A percentile compares a stretch with the other conserved stretches of the same genome.
phyloP scores from a whole-genome alignment of 169 alveolate species.

The Perkinsus olseni region DNA sequence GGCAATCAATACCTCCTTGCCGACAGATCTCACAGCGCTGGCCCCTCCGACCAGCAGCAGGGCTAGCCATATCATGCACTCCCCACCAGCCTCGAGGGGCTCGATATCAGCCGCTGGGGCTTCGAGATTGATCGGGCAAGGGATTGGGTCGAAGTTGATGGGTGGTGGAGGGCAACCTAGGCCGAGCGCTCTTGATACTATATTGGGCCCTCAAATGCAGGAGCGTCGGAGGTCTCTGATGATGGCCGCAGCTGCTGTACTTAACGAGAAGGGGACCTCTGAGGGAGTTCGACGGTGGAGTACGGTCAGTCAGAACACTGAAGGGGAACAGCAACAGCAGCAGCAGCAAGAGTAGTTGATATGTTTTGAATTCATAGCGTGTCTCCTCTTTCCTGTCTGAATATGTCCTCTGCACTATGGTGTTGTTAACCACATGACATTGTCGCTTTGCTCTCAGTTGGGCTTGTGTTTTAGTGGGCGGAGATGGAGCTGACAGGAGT shows the following conservation, averaged over 20 bases:
- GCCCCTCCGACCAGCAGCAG: background rate
- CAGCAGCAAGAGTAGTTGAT: too few relatives aligned
- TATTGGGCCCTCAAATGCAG: background rate
- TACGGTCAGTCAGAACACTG: too few relatives aligned
- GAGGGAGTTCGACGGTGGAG: background rate
- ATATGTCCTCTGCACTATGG: background rate
- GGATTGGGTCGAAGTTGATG: background rate
- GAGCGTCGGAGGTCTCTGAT: background rate
- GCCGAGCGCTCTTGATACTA: background rate
- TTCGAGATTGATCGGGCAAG: background rate
- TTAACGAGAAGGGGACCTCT: background rate
- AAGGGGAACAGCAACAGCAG: too few relatives aligned
- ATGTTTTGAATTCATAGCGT: too few relatives aligned
- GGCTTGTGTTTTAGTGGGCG: background rate
- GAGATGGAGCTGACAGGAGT: background rate
- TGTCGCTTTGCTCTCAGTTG: background rate
- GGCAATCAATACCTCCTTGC: background rate
- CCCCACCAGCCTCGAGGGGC: background rate
- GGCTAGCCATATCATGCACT: background rate
- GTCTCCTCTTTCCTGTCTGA: too few relatives aligned
- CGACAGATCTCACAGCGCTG: background rate
- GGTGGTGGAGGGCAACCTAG: background rate
- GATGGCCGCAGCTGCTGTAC: background rate
- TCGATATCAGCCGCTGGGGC: background rate
- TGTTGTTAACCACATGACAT: background rate